Evolutionary conservation across 345 rosid species (phyloP), one percentile per base, ranked within the genome.

Genomic region (Syzygium grande): DNA sequence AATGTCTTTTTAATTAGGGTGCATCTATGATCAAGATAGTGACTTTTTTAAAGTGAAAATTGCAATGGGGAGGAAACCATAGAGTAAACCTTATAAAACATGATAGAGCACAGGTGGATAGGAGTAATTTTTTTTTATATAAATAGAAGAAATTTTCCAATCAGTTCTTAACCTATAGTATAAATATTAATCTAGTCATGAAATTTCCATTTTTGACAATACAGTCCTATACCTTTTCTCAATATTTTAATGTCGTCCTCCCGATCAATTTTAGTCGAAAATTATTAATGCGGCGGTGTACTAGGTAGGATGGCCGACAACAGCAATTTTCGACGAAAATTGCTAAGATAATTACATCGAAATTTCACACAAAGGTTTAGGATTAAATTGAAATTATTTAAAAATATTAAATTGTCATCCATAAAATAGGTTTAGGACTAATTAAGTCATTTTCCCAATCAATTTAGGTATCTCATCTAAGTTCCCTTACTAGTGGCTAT

Each of bases 281-380:
- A 19, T 34, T 73, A 12, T 10, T 38, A 2, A 17, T 7, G 11
- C 38, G 27, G 14, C 2, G 2, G 7, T 3, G 0, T 34, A 13
- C 22, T 1, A 17, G 2, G 11, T 9, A 73, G 13, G 80, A 73
- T 2, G 2, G 4, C 3, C 2, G 0, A 14, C 0, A 0, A 3
- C 4, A 73, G 1, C 0, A 0, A 73, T 34, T 73, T 73, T 0
- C 0, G 2, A 1, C 7, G 43, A 19, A 9, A 10, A 73, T 38
- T 34, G 14, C 10, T 3, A 1, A 2, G 80, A 68, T 10, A 6
- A 17, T 68, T 34, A 34, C 5, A 73, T 34, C 3, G 4, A 1
- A 73, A 73, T 73, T 73, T 73, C 14, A 5, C 0, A 2, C 5
- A 34, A 73, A 73, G 5, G 7, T 19, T 9, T 73, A 73, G 23